These are phyloP conservation scores for Leucosporidium creatinivorum DNA, from an alignment of 768 basidiomycete genomes.

Conservation along the genomic window DNA sequence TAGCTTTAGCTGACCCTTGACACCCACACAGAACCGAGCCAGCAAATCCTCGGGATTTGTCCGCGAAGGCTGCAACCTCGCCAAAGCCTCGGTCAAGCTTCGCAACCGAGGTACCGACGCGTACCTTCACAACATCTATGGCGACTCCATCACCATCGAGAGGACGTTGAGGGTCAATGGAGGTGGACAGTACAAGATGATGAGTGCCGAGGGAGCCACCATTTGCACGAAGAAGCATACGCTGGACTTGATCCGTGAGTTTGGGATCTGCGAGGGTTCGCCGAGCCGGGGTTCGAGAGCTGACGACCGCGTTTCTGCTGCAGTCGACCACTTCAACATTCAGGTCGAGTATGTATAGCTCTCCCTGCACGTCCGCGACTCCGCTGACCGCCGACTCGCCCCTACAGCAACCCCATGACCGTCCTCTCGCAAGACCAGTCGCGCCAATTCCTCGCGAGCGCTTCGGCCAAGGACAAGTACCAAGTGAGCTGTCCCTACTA, in stretches of 20 bases:
- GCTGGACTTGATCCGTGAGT: constrained; percentile 61
- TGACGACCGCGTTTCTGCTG: not conserved
- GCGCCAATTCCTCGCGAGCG: constrained; percentile 75
- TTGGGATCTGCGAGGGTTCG: not conserved
- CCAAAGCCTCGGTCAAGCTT: constrained; percentile 71
- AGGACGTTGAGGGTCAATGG: constrained; percentile 74
- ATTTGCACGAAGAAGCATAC: constrained; percentile 76
- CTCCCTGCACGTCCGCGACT: not conserved
- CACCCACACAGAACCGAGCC: constrained; percentile 32
- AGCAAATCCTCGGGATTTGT: constrained; percentile 30
- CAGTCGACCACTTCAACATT: constrained; percentile 83
- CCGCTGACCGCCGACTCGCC: constrained; percentile 9
- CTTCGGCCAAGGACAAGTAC: constrained; percentile 77
- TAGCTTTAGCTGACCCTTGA: not conserved
- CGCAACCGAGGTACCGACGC: constrained; percentile 91
- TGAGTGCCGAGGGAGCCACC: constrained; percentile 53
- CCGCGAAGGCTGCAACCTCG: constrained; percentile 46
- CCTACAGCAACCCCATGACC: constrained; percentile 61
- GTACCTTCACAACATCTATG: constrained; percentile 74
- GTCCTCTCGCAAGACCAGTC: constrained; percentile 72
- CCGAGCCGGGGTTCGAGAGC: not conserved
- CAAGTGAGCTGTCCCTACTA: constrained; percentile 48
- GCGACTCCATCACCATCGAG: constrained; percentile 73
- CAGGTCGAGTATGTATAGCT: constrained; percentile 65
- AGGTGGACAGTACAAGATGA: constrained; percentile 72